phyloP scores from a whole-genome alignment of 768 basidiomycete species.

The Tulasnella calospora region DNA sequence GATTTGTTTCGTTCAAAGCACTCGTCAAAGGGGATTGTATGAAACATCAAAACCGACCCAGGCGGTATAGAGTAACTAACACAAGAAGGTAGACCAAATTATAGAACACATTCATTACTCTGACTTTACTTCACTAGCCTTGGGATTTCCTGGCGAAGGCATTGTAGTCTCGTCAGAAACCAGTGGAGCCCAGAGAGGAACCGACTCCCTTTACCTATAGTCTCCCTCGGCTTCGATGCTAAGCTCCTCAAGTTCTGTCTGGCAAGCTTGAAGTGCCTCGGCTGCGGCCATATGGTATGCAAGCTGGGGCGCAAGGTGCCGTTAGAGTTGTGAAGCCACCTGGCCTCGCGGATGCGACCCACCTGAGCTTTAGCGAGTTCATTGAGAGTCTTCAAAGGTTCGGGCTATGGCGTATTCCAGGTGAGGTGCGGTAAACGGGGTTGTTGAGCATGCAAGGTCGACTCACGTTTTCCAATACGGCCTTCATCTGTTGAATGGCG shows the following conservation, averaged over 20 bases:
- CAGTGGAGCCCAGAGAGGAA: neutral
- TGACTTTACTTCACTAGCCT: neutral
- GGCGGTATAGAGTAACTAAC: neutral
- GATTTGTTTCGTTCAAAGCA: neutral
- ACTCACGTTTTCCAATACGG: slow-evolving; percentile 93
- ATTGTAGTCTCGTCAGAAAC: neutral
- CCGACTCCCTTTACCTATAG: slow-evolving; percentile 58
- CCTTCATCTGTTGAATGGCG: slow-evolving; percentile 94
- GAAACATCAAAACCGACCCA: neutral
- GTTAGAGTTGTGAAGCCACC: neutral
- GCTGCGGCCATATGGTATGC: slow-evolving; percentile 70
- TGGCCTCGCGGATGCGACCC: slow-evolving; percentile 25
- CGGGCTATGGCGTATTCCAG: slow-evolving; percentile 54
- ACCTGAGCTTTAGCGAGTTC: slow-evolving; percentile 88
- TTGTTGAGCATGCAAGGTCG: neutral
- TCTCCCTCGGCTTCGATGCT: slow-evolving; percentile 91
- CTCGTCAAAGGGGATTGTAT: neutral
- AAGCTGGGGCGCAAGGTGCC: slow-evolving; percentile 42
- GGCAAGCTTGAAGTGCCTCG: slow-evolving; percentile 72
- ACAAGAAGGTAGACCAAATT: neutral
- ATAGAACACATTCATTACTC: neutral
- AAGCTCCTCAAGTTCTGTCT: slow-evolving; percentile 90
- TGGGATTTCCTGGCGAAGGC: neutral
- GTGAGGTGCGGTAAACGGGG: neutral
- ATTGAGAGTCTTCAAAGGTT: slow-evolving; percentile 90